Base-by-base conservation (phyloP, 169 alveolate genomes). In the Cryptosporidium baileyi region DNA sequence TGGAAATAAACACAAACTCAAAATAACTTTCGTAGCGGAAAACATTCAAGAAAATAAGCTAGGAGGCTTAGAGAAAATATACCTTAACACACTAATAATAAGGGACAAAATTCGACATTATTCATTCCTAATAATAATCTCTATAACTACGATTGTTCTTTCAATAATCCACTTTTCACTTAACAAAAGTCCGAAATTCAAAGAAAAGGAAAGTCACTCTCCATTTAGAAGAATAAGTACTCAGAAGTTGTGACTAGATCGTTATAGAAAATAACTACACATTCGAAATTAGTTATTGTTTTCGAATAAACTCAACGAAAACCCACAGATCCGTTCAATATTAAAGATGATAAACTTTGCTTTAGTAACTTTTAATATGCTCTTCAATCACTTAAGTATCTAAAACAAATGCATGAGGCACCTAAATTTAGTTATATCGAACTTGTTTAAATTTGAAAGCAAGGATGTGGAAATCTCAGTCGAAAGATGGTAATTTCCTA, bases 171-270 rank as follows among this genome's bases (percentile, higher is more conserved):
- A 65, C 26, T 34, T 65, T n/a, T 17, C 32, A 1, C 36, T 13
- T 2, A 34, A 28, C n/a, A 65, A 22, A n/a, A n/a, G n/a, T n/a
- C n/a, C n/a, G 63, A 45, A 49, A n/a, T 17, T 26, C 19, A n/a
- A 6, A 44, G 17, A 28, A 8, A 51, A 47, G 17, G 32, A 45
- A 34, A 65, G 0, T 11, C 44, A 65, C 30, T 52, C 81, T 15
- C 85, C 85, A 17, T 74, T 74, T 36, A 74, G 85, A 34, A 74
- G 19, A n/a, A n/a, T n/a, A n/a, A n/a, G n/a, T n/a, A n/a, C n/a
- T n/a, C n/a, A n/a, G n/a, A n/a, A n/a, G n/a, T n/a, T n/a, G n/a
- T n/a, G n/a, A n/a, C n/a, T n/a, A n/a, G n/a, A n/a, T n/a, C n/a
- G n/a, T n/a, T n/a, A n/a, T n/a, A n/a, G n/a, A n/a, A n/a, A n/a